Base-by-base conservation (phyloP, 768 basidiomycete genomes). In the Lentinula lateritia region DNA sequence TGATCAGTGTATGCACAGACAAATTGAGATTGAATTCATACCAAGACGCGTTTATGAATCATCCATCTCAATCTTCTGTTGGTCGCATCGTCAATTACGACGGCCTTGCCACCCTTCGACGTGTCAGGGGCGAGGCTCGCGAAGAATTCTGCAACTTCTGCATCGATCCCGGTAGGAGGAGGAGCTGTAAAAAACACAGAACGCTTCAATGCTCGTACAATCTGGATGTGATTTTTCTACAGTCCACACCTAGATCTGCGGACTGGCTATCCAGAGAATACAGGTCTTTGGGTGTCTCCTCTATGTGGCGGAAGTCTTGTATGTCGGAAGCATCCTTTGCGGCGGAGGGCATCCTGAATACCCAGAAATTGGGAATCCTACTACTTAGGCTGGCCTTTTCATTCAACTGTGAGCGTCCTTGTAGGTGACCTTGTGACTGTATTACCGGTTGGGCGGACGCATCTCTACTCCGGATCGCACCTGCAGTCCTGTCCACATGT, bases 111-210 rank as follows among this genome's bases (percentile, higher is more conserved):
- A 35, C 36, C 34, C 35, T 54, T 54, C 3, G 66, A 56, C 10
- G 57, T 58, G 28, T 66, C 58, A 7, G 67, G 43, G 20, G 65
- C 64, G 55, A 74, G 42, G 9, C 61, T 67, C 6, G 75, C 74
- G 57, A 80, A 78, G 67, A 80, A 80, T 16, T 76, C 68, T 2
- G 78, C 78, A 12, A 80, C 75, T 68, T 80, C 79, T n/a, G 74
- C 69, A 63, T 80, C 78, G 52, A 80, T 79, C 20, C 78, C 78
- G 32, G 61, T 59, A 2, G 68, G 65, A 45, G 66, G 66, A 46
- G 60, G 52, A 56, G 38, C 45, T 58, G 41, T 28, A 2, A 32
- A 32, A 56, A 23, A 43, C 46, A 23, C 46, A 48, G 46, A 48
- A 1, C 8, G 46, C n/a, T 48, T 10, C 6, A 48, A 20, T 48